phyloP scores from a whole-genome alignment of 192 early-diverging fungal species.

The Fimicolochytrium jonesii region DNA sequence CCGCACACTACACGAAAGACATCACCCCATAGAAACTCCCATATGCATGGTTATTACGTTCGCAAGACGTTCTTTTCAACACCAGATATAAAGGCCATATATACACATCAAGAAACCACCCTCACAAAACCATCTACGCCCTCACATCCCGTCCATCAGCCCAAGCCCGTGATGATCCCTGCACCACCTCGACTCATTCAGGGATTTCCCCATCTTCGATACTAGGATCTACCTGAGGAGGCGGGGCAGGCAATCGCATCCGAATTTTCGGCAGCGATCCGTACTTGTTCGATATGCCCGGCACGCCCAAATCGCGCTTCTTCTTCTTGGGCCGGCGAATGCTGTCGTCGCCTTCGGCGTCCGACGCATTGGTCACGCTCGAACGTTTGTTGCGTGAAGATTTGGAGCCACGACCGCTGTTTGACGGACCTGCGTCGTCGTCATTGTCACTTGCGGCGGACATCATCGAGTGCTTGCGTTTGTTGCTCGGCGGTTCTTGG shows the following conservation, averaged over 20 bases:
- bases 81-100: no score
- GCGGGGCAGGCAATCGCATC: constrained; percentile 13
- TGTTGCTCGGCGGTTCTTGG: not conserved
- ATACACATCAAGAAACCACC: no score
- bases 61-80: no score
- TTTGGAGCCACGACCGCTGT: not conserved
- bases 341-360: constrained; percentile 12
- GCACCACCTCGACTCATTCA: no score
- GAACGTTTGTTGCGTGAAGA: not conserved
- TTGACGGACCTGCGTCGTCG: not conserved
- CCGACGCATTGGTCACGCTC: not conserved
- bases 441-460: not conserved
- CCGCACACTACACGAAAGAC: no score
- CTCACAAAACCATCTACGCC: no score
- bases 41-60: no score
- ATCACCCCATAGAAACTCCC: no score
- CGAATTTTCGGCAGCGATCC: constrained; percentile 16
- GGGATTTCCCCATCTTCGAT: constrained; percentile 23
- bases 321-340: not conserved
- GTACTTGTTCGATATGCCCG: constrained; percentile 9
- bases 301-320: constrained; percentile 9
- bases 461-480: not conserved
- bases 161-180: no score
- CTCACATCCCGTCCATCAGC: no score
- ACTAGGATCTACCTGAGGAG: not conserved